A percentile compares a stretch with the other conserved stretches of the same genome.
Evolutionary conservation across 257 asterid species (phyloP).

Genomic region (Jasminum sambac): DNA sequence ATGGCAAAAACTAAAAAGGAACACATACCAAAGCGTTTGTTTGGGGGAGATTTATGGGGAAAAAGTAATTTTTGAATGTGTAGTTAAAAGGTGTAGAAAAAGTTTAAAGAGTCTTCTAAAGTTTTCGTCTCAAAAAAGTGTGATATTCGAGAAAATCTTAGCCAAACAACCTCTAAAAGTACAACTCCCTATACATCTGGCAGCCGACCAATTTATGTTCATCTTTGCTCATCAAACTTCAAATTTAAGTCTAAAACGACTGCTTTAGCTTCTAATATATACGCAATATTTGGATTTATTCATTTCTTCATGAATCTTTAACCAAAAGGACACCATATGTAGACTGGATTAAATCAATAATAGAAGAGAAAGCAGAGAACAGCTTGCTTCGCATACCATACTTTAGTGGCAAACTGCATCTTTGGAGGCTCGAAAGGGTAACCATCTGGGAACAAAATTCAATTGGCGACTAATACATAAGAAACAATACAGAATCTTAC

Average conservation of each 20-base stretch:
- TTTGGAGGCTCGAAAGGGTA: constrained; percentile 98
- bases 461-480: not conserved
- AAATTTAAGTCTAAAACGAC: not conserved
- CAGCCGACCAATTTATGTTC: not conserved
- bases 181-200: not conserved
- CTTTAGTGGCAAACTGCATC: constrained; percentile 90
- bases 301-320: not conserved
- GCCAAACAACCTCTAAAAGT: not conserved
- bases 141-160: too few species aligned
- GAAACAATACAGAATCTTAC: not conserved
- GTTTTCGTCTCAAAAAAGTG: too few species aligned
- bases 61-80: too few species aligned
- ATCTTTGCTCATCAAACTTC: constrained; percentile 4
- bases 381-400: constrained; percentile 65
- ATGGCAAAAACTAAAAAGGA: too few species aligned
- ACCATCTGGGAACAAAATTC: constrained; percentile 62
- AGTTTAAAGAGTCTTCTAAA: not conserved
- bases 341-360: not conserved
- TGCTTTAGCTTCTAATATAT: constrained; percentile 2
- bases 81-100: too few species aligned
- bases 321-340: not conserved
- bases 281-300: constrained; percentile 5
- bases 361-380: constrained; percentile 13
- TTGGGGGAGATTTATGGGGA: too few species aligned
- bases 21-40: too few species aligned